Conservation (phyloP, 2,329 filamentous ascomycete species). For the Diplodia corticola region DNA sequence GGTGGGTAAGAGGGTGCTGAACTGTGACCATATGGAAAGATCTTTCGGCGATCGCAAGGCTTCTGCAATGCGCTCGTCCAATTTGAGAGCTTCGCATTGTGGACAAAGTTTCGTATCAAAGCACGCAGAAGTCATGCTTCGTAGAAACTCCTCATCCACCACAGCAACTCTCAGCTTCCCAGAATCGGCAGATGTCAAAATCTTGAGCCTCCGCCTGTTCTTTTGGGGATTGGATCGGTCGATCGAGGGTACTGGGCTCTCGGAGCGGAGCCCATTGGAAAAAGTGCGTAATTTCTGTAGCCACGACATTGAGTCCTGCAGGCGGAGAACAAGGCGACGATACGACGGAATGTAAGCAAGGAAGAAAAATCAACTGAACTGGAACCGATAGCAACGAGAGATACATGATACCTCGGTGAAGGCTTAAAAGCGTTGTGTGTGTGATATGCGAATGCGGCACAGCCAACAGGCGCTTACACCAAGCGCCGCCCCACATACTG, state of each 20-base stretch:
- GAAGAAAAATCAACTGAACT: background rate
- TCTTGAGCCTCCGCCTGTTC: background rate
- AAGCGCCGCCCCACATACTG: background rate
- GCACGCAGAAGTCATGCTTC: background rate
- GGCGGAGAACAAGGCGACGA: background rate
- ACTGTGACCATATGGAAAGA: background rate
- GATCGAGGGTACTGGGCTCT: background rate
- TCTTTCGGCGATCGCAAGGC: background rate
- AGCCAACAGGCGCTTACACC: background rate
- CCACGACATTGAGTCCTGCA: background rate
- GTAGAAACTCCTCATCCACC: background rate
- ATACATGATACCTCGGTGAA: background rate
- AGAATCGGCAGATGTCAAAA: background rate
- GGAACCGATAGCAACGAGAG: background rate
- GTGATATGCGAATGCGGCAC: background rate
- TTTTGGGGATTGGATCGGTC: background rate
- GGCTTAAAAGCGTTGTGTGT: background rate
- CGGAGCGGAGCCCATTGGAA: background rate
- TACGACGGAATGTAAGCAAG: background rate
- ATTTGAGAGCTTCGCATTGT: background rate
- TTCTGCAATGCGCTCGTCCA: background rate
- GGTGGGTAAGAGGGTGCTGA: background rate
- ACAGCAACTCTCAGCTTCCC: background rate
- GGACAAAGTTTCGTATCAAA: background rate
- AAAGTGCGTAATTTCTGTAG: background rate